These are phyloP conservation scores for Globisporangium nunn DNA, from an alignment of 352 stramenopile genomes.

Conservation along the genomic window DNA sequence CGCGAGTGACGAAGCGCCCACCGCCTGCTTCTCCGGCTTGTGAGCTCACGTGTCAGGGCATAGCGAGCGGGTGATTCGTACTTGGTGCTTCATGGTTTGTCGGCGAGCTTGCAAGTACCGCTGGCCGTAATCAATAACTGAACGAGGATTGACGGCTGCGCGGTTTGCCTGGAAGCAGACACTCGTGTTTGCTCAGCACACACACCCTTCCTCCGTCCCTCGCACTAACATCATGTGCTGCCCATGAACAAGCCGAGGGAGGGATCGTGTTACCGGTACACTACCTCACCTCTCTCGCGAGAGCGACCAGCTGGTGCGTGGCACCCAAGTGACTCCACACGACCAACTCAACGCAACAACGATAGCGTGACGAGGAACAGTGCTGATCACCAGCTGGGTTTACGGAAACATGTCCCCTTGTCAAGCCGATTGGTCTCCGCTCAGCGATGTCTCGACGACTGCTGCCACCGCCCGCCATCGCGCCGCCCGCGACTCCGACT, in stretches of 20 bases:
- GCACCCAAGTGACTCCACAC: not conserved
- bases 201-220: too few species aligned
- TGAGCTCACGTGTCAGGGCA: too few species aligned
- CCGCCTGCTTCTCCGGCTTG: not conserved
- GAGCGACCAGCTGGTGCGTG: not conserved
- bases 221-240: not conserved
- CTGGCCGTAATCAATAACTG: not conserved
- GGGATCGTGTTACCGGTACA: not conserved
- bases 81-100: not conserved
- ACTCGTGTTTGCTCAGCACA: too few species aligned
- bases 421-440: not conserved
- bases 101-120: not conserved
- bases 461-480: not conserved
- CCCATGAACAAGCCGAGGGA: not conserved
- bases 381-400: not conserved
- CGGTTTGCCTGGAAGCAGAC: not conserved
- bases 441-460: not conserved
- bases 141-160: not conserved
- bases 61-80: not conserved
- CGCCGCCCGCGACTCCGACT: slow-evolving; percentile 1
- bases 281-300: not conserved
- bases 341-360: not conserved
- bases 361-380: not conserved
- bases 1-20: not conserved
- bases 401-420: not conserved